Percentiles rank a stretch among this genome's conserved stretches.
Evolutionary conservation across 1,139 yeast genomes (phyloP).

Genomic region (Geotrichum bryndzae): DNA sequence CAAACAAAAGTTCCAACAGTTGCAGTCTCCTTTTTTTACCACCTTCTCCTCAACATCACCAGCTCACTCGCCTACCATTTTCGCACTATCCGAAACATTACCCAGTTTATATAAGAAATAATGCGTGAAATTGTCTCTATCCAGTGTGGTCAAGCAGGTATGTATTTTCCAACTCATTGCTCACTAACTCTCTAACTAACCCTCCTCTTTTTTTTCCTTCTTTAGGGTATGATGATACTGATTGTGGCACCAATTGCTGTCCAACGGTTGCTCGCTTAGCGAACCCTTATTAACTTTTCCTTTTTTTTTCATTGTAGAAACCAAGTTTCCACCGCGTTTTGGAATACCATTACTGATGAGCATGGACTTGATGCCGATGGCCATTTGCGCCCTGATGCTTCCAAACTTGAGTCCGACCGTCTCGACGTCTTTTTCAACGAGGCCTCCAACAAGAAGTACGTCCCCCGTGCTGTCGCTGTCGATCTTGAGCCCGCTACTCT

Average conservation of each 20-base stretch:
- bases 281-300: not conserved
- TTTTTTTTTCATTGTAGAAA: slow-evolving; percentile 38
- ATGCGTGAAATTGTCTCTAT: slow-evolving; percentile 43
- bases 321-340: slow-evolving; percentile 65
- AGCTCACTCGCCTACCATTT: not conserved
- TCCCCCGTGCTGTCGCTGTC: slow-evolving; percentile 44
- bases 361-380: slow-evolving; percentile 59
- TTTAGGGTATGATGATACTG: slow-evolving; percentile 16
- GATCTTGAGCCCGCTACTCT: slow-evolving; percentile 45
- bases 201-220: not conserved
- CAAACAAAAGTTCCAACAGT: not conserved
- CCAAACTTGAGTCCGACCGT: slow-evolving; percentile 25
- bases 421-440: slow-evolving; percentile 33
- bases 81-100: not conserved
- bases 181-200: no score
- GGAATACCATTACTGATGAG: slow-evolving; percentile 64
- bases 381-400: slow-evolving; percentile 22
- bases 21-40: not conserved
- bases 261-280: not conserved
- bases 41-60: not conserved
- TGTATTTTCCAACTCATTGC: slow-evolving; percentile 26
- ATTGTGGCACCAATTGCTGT: not conserved
- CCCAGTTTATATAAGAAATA: not conserved
- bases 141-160: slow-evolving; percentile 44
- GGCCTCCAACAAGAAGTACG: slow-evolving; percentile 40